These are phyloP conservation scores for Chaetomium globosum DNA, from an alignment of 2,329 filamentous ascomycete genomes.

Conservation along the genomic window DNA sequence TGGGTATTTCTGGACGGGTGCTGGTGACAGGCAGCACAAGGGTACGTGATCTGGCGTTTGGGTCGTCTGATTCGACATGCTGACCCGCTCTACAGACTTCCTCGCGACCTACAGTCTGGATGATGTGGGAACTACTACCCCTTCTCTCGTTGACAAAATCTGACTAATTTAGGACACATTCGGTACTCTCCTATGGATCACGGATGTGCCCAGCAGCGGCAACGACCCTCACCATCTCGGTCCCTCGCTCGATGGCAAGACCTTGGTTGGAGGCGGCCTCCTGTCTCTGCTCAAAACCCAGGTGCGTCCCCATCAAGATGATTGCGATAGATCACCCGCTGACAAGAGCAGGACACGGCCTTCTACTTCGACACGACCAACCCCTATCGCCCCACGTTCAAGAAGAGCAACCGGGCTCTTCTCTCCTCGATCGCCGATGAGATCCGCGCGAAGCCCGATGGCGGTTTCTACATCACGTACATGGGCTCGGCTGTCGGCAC, in stretches of 20 bases:
- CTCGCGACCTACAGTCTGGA: conserved; percentile 61
- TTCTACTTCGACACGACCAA: conserved; percentile 64
- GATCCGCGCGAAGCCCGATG: conserved; percentile 65
- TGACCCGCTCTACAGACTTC: conserved; percentile 47
- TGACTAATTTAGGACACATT: conserved; percentile 54
- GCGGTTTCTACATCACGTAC: conserved; percentile 63
- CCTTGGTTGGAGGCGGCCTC: conserved; percentile 59
- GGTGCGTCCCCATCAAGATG: conserved; percentile 18
- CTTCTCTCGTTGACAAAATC: neutral
- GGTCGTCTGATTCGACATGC: neutral
- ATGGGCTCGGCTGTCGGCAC: conserved; percentile 63
- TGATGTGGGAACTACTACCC: conserved; percentile 35
- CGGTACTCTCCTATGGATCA: conserved; percentile 59
- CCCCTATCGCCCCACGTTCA: conserved; percentile 61
- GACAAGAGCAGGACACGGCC: conserved; percentile 51
- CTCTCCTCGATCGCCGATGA: conserved; percentile 64
- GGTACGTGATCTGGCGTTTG: neutral
- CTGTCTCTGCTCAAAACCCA: conserved; percentile 62
- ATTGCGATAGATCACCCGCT: neutral
- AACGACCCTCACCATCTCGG: conserved; percentile 65
- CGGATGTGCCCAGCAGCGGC: conserved; percentile 61
- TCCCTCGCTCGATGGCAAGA: conserved; percentile 58
- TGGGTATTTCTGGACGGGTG: conserved; percentile 65
- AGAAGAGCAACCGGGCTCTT: conserved; percentile 62
- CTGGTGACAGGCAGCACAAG: conserved; percentile 62